Conservation (phyloP, 306 rosid species). For the Prunus salicina region DNA sequence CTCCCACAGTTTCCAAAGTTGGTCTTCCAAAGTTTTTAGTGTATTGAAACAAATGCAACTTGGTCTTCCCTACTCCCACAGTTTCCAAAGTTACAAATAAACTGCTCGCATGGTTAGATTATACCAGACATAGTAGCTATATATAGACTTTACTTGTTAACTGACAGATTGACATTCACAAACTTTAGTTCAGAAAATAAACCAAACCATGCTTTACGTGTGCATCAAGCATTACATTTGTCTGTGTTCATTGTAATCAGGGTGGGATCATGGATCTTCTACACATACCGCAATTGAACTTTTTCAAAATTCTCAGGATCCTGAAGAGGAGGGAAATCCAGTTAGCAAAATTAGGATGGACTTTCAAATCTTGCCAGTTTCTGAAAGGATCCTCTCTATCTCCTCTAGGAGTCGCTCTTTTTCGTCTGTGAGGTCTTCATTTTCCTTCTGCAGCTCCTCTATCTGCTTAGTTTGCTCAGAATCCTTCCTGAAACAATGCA, state of each 20-base stretch:
- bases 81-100: too few relatives aligned
- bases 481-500: slow-evolving; percentile 71
- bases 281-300: background rate
- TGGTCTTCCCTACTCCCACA: too few relatives aligned
- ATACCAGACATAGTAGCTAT: background rate
- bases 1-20: too few relatives aligned
- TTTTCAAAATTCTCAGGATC: background rate
- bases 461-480: slow-evolving; percentile 95
- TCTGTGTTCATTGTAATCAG: background rate
- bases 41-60: too few relatives aligned
- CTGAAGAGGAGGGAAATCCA: background rate
- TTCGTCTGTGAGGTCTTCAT: slow-evolving; percentile 73
- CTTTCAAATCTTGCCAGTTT: slow-evolving; percentile 46
- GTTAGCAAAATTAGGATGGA: background rate
- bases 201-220: background rate
- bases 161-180: background rate
- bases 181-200: background rate
- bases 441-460: slow-evolving; percentile 92
- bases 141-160: background rate
- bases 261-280: background rate
- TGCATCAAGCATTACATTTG: background rate
- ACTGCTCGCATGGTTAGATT: too few relatives aligned
- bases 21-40: too few relatives aligned
- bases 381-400: slow-evolving; percentile 71
- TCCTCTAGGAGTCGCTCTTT: slow-evolving; percentile 84